Evolutionary conservation across 257 asterid species (phyloP), one percentile per base, ranked within the genome.

Genomic region (Ocimum tenuiflorum): DNA sequence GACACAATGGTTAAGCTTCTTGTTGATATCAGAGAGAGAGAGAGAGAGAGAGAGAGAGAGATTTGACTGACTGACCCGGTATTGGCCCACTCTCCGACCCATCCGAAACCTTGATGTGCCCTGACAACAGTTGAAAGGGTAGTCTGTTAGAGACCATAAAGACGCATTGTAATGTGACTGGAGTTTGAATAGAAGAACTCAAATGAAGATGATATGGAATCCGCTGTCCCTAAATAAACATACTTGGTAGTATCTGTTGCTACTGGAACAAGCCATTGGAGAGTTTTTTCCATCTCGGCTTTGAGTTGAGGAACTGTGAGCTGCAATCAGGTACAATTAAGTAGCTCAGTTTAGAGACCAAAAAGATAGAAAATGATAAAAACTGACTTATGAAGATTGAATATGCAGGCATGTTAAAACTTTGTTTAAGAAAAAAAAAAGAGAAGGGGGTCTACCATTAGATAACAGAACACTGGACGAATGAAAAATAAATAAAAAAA

Each of bases 81-180:
- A 72, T 85, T 94, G 12, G 99, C 99, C 99, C 99, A 94, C 64
- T 94, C 99, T 77, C 99, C 99, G 27, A 94, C 99, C 99, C 99
- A 94, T 78, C 99, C 99, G 17, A 94, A 94, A 54, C 99, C 99
- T 66, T 94, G 99, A 76, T 94, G 99, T 61, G 95, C 92, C 66
- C 99, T 94, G 95, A 51, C 77, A 61, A 24, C 65, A 71, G 61
- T 65, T 14, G 73, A 65, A 65, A 72, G 63, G 35, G n/a, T n/a
- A 54, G 54, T 33, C 13, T 12, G 79, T 72, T 60, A 72, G 67
- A n/a, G n/a, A 60, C 71, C 56, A n/a, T n/a, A 33, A 63, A 49
- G 7, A n/a, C 14, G 22, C 46, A 10, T 2, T 18, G 33, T 43
- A 24, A 12, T 4, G 12, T n/a, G n/a, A n/a, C n/a, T n/a, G n/a